Evolutionary conservation across 306 rosid genomes (phyloP), one percentile per base, ranked within the genome.

Genomic region (Albizia julibrissin): DNA sequence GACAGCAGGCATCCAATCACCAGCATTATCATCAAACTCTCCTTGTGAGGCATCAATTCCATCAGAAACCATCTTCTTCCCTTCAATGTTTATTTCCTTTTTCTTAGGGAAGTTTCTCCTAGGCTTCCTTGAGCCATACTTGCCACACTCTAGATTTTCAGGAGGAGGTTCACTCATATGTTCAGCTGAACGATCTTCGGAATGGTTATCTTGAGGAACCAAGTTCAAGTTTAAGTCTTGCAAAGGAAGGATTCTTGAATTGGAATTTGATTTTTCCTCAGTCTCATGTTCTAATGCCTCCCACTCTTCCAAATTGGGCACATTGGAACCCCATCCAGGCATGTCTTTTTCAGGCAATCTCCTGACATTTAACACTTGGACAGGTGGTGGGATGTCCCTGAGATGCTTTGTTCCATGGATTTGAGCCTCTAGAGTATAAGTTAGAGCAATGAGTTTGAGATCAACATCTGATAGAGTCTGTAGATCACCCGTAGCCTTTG

Each of bases 301-400:
- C 98, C 98, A 93, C 82, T 92, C 99, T 56, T 90, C 77, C 86
- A 92, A 83, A 91, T 91, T 93, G 10, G 97, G 91, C 21, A 95
- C 99, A 68, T 92, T 95, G n/a, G 87, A 80, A 31, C 98, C 99
- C 99, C 98, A 95, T 3, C 99, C 98, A 0, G 97, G 98, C 96
- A 93, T 15, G 46, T 93, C 99, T 89, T 96, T 96, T 93, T 96
- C 97, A 0, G 90, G 97, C 56, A 96, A 83, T 86, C 96, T 89
- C 91, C 78, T 90, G 15, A 89, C 92, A 72, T 95, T 91, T 15
- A 92, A 84, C 44, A 73, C 79, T 58, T 94, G 97, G 5, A 94
- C 89, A 11, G 97, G 94, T 5, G 97, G 97, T 15, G 97, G 97
- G 10, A 79, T 85, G 37, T 92, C 97, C 84, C 94, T 87, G 56